Conservation (phyloP, 1,284 basidiomycete genomes). For the Sporisorium sorghi region DNA sequence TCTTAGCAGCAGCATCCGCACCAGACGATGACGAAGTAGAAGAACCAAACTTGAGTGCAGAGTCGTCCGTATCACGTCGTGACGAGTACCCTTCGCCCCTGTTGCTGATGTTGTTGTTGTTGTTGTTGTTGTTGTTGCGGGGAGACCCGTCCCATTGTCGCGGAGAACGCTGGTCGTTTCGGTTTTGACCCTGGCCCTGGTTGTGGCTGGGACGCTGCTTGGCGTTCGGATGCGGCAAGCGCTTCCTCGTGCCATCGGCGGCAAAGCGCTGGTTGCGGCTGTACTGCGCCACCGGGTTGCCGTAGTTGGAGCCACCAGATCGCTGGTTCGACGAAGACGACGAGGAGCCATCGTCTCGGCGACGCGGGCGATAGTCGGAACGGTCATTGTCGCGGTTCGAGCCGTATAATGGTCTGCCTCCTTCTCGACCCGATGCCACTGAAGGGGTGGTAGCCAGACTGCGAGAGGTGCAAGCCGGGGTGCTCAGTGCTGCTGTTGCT, state of each 20-base stretch:
- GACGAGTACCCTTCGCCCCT: slow-evolving; percentile 8
- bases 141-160: slow-evolving; percentile 16
- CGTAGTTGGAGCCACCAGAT: slow-evolving; percentile 10
- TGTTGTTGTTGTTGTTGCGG: background rate
- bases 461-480: slow-evolving; percentile 3
- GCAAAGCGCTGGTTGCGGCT: slow-evolving; percentile 45
- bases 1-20: slow-evolving; percentile 5
- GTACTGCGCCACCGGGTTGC: slow-evolving; percentile 27
- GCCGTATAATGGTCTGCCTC: background rate
- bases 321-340: slow-evolving; percentile 10
- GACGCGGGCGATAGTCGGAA: slow-evolving; percentile 13
- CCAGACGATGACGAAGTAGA: slow-evolving; percentile 8
- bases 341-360: slow-evolving; percentile 8
- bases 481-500: slow-evolving; percentile 1
- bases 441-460: slow-evolving; percentile 14
- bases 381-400: slow-evolving; percentile 21
- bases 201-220: slow-evolving; percentile 13
- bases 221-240: slow-evolving; percentile 38
- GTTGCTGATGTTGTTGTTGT: too few species aligned
- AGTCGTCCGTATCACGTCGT: slow-evolving; percentile 14
- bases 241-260: slow-evolving; percentile 37
- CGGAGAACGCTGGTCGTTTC: slow-evolving; percentile 9
- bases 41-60: slow-evolving; percentile 32
- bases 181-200: slow-evolving; percentile 1
- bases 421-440: slow-evolving; percentile 15